Evolutionary conservation across 2,329 filamentous ascomycete genomes (phyloP).

Genomic region (Ceratocystis destructans): DNA sequence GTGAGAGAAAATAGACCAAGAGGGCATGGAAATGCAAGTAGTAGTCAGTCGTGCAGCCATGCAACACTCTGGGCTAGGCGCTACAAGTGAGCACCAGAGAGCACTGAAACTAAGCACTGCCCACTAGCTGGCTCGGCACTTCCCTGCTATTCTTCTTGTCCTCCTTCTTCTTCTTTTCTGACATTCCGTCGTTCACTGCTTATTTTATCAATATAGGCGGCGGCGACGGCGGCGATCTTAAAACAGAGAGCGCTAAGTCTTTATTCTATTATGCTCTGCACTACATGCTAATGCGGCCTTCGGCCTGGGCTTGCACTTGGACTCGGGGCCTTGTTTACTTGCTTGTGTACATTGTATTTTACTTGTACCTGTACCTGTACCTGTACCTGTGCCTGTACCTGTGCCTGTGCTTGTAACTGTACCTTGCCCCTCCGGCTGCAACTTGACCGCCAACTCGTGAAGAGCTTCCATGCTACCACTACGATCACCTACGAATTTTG

Average conservation of each 20-base stretch:
- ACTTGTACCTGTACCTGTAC: neutral
- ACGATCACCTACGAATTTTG: too few relatives aligned
- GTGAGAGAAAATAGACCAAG: neutral
- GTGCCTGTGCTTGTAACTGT: neutral
- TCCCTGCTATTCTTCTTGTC: too few relatives aligned
- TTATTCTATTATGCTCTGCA: neutral
- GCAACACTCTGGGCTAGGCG: too few relatives aligned
- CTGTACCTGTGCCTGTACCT: neutral
- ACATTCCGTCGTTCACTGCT: neutral
- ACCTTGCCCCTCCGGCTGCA: neutral
- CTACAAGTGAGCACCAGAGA: neutral
- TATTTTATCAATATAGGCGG: too few relatives aligned
- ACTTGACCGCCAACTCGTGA: neutral
- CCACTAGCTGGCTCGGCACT: neutral
- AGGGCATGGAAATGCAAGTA: neutral
- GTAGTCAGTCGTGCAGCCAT: too few relatives aligned
- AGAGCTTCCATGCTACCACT: neutral
- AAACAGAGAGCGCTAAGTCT: neutral
- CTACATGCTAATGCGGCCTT: neutral
- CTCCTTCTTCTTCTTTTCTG: neutral
- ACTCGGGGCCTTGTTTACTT: neutral
- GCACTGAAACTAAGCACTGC: neutral
- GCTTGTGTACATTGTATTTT: neutral
- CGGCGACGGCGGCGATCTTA: neutral
- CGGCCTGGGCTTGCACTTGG: neutral